Base-by-base conservation (phyloP, 2,329 filamentous ascomycete species). In the Curvularia spicifera region DNA sequence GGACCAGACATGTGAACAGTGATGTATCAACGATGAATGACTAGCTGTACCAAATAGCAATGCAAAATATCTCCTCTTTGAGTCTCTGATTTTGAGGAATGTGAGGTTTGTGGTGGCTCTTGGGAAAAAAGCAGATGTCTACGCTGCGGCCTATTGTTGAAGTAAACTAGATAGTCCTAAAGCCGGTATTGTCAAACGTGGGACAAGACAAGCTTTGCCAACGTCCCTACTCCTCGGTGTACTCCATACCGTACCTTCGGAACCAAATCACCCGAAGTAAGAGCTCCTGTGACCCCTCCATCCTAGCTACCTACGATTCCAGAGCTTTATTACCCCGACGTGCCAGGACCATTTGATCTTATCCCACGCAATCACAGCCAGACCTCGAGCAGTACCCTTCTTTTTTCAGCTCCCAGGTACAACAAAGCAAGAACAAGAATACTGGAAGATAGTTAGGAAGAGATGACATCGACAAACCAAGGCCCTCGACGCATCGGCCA, bases 401-500 rank as follows among this genome's bases (percentile, higher is more conserved):
- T 6, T 26, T 43, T 24, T 43, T 9, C 7, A 31, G 8, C 7
- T 22, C 8, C 7, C 10, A 8, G 22, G 10, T n/a, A 2, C 7
- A 40, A 7, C 31, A 37, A 28, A 24, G 5, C 20, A n/a, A 39
- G 3, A 13, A 28, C 8, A 24, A 29, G 26, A 22, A 10, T 22
- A 22, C 22, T 37, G 0, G 15, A 31, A 37, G 8, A 3, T 4
- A 18, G 6, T 5, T 6, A 37, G 2, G 6, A 5, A 37, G 35
- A 0, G 42, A 51, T 61, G 61, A 12, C 66, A 26, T 59, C 64
- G 6, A 58, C 64, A 24, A 58, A 66, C 55, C 70, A 72, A 65
- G 71, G 71, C 4, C 70, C 71, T 28, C 71, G 71, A 37, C 85
- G 89, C 59, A 83, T 92, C 66, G 89, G 84, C 39, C 90, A 93